Evolutionary conservation across 208 protist species (phyloP), one percentile per base, ranked within the genome.

Genomic region (Polymyxa betae): DNA sequence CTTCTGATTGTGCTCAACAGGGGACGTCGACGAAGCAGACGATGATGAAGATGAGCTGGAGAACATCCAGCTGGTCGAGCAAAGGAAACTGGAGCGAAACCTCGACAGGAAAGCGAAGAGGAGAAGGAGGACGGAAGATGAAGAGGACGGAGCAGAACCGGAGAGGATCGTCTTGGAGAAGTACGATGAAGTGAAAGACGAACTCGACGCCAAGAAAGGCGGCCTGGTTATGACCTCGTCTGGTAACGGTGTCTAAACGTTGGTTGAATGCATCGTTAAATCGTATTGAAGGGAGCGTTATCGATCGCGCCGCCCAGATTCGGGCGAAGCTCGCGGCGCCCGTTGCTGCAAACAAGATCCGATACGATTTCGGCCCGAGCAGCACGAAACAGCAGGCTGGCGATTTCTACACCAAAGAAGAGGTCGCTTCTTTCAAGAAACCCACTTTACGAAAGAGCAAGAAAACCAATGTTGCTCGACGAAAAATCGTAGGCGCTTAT

Each of bases 151-250:
- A 16, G 29, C 29, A 16, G 54, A 66, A 16, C 20, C 54, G 29
- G n/a, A 35, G 35, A 35, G 5, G 16, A 5, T 20, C 12, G 72
- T 82, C n/a, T 43, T 82, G n/a, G 35, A 82, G n/a, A 82, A 82
- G 35, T 82, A 82, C 72, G 72, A 82, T 43, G 72, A 82, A 82
- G n/a, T 82, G 16, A 82, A 82, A 43, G 72, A 82, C 72, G 72
- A 82, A 43, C 72, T 82, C 35, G 72, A 82, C 35, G 72, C 72
- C 35, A 82, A 82, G 35, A 35, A 43, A 16, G 72, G 72, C 12
- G 72, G 72, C n/a, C 5, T 82, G n/a, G 35, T 35, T 38, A 5
- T 82, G 16, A 82, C 72, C 5, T 20, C 16, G 10, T 35, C 72
- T 35, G 40, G 35, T 43, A 66, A 82, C 40, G 72, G 5, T 60